Conservation (phyloP, 1,284 basidiomycete genomes). For the Austroboletus rostrupii region DNA sequence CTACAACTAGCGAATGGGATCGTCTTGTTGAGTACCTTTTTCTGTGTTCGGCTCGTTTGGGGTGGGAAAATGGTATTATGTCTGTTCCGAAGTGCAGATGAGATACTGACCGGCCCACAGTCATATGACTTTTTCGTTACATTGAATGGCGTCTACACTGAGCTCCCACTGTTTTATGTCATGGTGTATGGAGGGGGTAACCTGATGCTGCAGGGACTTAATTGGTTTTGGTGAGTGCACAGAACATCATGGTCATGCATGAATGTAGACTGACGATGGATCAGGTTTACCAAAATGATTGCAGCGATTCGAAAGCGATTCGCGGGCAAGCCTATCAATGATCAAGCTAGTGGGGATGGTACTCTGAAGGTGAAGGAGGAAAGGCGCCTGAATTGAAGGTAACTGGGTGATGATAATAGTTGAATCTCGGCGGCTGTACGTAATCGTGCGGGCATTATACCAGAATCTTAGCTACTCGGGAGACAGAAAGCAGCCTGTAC, state of each 20-base stretch:
- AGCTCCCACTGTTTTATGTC: constrained; percentile 46
- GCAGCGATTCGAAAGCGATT: constrained; percentile 55
- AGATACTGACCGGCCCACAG: constrained; percentile 33
- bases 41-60: constrained; percentile 59
- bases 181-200: constrained; percentile 54
- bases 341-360: constrained; percentile 12
- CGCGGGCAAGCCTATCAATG: constrained; percentile 11
- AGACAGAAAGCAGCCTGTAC: constrained; percentile 51
- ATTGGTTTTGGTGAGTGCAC: constrained; percentile 62
- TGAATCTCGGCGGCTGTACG: constrained; percentile 5
- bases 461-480: constrained; percentile 9
- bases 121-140: constrained; percentile 60
- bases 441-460: constrained; percentile 18
- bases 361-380: constrained; percentile 2
- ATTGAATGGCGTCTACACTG: constrained; percentile 43
- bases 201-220: constrained; percentile 58
- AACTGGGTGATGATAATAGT: constrained; percentile 14
- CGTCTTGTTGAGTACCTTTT: constrained; percentile 59
- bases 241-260: neutral
- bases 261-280: constrained; percentile 1
- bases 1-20: constrained; percentile 66
- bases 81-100: neutral
- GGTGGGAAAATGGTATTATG: constrained; percentile 58
- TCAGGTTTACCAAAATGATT: constrained; percentile 70
- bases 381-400: constrained; percentile 1